Evolutionary conservation across 306 rosid species (phyloP).

Genomic region (Prunus padus): DNA sequence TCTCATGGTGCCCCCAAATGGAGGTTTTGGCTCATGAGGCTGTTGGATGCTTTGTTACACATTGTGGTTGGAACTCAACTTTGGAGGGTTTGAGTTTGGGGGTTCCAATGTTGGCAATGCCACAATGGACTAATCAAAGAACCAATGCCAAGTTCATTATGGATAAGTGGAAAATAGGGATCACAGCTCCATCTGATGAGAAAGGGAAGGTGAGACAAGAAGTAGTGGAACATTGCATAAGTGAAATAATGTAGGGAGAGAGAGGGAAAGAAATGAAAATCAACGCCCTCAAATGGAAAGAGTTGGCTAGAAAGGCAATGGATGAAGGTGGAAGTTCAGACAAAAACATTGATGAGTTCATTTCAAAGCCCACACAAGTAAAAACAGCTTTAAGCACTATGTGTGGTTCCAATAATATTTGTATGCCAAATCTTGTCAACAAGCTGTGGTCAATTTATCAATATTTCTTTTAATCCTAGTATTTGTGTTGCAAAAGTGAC

Average conservation of each 20-base stretch:
- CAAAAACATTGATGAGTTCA: conserved; percentile 1
- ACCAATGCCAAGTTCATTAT: conserved; percentile 7
- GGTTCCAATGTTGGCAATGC: background rate
- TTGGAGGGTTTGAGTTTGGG: conserved; percentile 13
- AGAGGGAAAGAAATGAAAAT: background rate
- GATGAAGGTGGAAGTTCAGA: conserved; percentile 4
- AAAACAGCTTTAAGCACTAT: no score
- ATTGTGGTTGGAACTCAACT: conserved; percentile 17
- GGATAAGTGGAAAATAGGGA: conserved; percentile 16
- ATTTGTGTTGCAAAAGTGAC: no score
- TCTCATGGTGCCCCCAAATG: conserved; percentile 11
- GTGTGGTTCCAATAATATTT: no score
- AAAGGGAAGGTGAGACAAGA: conserved; percentile 6
- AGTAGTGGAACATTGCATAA: background rate
- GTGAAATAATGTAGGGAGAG: conserved; percentile 5
- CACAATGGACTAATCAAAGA: background rate
- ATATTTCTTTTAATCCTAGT: no score
- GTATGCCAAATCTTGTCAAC: no score
- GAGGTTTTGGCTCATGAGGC: conserved; percentile 18
- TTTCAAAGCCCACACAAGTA: background rate
- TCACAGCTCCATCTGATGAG: conserved; percentile 7
- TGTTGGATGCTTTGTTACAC: conserved; percentile 14
- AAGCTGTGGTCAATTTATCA: no score
- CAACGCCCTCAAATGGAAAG: background rate
- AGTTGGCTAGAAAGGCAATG: background rate